Conservation (phyloP, 805 yeast genomes). For the Kodamaea restingae region DNA sequence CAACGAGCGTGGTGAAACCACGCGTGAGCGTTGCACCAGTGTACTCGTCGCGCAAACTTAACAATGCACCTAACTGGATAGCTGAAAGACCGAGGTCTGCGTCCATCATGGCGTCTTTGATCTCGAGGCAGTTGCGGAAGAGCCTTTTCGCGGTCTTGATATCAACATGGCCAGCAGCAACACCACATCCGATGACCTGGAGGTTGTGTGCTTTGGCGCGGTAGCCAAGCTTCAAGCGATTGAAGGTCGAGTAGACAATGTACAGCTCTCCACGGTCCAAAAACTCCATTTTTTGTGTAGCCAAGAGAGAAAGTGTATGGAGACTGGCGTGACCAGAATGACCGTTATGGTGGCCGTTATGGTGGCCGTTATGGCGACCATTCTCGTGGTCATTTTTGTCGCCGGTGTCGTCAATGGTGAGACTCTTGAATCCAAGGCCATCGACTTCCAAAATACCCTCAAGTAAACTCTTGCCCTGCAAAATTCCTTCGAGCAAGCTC, state of each 20-base stretch:
- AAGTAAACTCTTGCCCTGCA: conserved; percentile 17
- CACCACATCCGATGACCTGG: conserved; percentile 59
- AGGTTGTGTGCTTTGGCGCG: conserved; percentile 52
- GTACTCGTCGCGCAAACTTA: conserved; percentile 41
- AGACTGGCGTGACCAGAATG: conserved; percentile 10
- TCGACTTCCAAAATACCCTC: too few relatives aligned
- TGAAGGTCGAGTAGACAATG: conserved; percentile 48
- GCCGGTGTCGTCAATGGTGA: background rate
- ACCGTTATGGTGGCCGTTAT: background rate
- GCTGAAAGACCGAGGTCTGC: conserved; percentile 47
- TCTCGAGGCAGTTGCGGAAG: conserved; percentile 49
- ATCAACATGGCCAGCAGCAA: conserved; percentile 42
- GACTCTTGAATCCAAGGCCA: background rate
- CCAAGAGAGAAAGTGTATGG: conserved; percentile 28
- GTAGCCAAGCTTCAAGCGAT: conserved; percentile 48
- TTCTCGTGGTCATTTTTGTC: background rate
- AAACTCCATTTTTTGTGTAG: conserved; percentile 37
- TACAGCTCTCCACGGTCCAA: conserved; percentile 57
- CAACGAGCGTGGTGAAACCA: conserved; percentile 50
- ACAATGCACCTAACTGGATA: conserved; percentile 53
- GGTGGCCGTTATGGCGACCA: background rate
- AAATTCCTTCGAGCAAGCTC: conserved; percentile 27
- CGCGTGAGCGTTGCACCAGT: conserved; percentile 39
- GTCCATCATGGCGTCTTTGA: conserved; percentile 51
- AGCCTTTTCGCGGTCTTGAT: conserved; percentile 41